Evolutionary conservation across 2,329 filamentous ascomycete species (phyloP), one percentile per base, ranked within the genome.

Genomic region (Lithohypha guttulata): DNA sequence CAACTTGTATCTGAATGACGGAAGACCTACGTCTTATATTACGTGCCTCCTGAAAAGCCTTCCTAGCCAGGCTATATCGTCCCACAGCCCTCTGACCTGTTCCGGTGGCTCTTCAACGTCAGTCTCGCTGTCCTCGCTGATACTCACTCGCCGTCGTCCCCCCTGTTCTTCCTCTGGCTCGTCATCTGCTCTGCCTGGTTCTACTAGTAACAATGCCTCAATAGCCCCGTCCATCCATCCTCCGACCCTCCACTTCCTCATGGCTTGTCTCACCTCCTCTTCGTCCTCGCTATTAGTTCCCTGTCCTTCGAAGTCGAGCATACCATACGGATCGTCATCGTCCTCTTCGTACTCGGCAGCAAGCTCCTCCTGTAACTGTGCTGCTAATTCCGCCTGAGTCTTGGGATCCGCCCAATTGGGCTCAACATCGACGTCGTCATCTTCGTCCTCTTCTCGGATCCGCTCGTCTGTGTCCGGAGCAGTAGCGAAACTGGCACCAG

Each of bases 151-250:
- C 28, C 11, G 17, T 25, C 7, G 22, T n/a, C 28, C 17, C 8
- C 8, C 39, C 15, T 22, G 22, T n/a, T 34, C 17, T 6, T 7
- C 39, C 15, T 22, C 26, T 9, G 35, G 17, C 17, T 7, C 20
- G 15, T 28, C 31, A 11, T 36, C 26, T 10, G 26, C n/a, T 14
- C 26, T 28, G 4, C 42, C 43, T n/a, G 42, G 43, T 36, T 48
- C 51, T 26, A 53, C 41, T 31, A 38, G 44, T 40, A 55, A 32
- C 28, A 52, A 46, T 31, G 52, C 45, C 42, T 71, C 71, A 42
- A 77, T 70, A 23, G 77, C 51, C 17, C 65, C 59, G 47, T 78
- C 74, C 49, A 78, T 62, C 64, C 71, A 70, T 7, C 63, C 58
- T 0, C 73, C 73, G 3, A 77, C 54, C 0, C 73, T 70, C 43